Base-by-base conservation (phyloP, 73 alveolate genomes). In the Symbiodinium pilosum region DNA sequence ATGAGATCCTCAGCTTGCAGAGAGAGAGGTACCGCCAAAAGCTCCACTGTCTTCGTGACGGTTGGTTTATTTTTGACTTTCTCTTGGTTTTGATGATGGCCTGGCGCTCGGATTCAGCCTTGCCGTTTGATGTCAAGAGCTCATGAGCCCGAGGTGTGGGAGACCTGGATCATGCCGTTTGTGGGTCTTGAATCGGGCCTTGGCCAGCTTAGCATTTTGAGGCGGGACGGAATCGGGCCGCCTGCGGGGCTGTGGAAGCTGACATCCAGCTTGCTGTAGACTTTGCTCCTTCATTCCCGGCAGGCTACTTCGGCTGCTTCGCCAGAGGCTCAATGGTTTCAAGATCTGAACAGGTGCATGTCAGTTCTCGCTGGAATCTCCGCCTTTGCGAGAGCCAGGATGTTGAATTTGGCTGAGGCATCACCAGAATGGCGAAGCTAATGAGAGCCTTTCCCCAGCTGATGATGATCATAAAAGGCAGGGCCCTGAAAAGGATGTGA, bases 131-230 rank as follows among this genome's bases (percentile, higher is more conserved):
- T n/a, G n/a, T 14, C 59, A 47, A 47, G 59, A 6, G 21, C 14
- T 47, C 59, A 6, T 47, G 59, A 47, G 59, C 42, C 71, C 51
- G 52, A 87, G 94, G 94, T 87, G 47, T 87, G 94, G 94, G 94
- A 87, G 86, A 87, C 94, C 36, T 87, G 94, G 94, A 87, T 87
- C 85, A 87, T 87, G 94, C 94, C 94, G 43, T 87, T 87, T 28
- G 43, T 87, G 1, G 94, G 94, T 20, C 86, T 83, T 30, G 43
- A 54, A 42, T 83, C 69, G 44, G 94, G 94, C 85, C 69, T 87
- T 32, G 94, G 94, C 86, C 94, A 87, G 75, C 94, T 87, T 39
- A 87, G 94, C 86, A 87, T 87, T 73, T 86, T 87, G 56, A 54
- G 94, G 94, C 86, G 44, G 43, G n/a, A n/a, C n/a, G n/a, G n/a